These are phyloP conservation scores for Pelagomonas calceolata DNA, from an alignment of 108 stramenopile genomes.

Conservation along the genomic window DNA sequence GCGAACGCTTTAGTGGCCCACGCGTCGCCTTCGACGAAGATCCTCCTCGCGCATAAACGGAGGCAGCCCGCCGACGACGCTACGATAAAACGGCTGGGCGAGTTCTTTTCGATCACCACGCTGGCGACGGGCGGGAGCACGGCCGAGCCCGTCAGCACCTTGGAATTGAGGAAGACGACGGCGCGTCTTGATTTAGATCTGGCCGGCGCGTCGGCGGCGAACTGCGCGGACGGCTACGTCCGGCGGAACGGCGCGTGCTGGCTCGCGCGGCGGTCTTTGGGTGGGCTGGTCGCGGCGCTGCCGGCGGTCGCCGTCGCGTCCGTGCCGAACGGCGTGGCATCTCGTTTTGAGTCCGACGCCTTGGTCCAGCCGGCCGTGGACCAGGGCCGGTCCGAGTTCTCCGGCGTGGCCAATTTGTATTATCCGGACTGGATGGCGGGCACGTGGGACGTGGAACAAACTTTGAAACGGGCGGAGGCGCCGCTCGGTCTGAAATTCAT, in stretches of 20 bases:
- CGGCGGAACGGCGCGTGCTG: not conserved
- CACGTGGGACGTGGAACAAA: constrained; percentile 62
- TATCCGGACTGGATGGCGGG: constrained; percentile 54
- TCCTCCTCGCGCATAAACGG: not conserved
- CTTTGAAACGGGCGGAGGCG: constrained; percentile 40
- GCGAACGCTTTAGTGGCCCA: not conserved
- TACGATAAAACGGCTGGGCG: not conserved
- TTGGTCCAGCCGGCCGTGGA: too few species aligned
- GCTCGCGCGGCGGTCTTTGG: not conserved
- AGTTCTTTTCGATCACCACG: not conserved
- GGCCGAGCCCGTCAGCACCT: not conserved
- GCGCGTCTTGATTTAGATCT: not conserved
- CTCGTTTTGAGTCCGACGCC: too few species aligned
- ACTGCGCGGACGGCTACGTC: not conserved
- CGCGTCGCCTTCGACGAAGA: not conserved
- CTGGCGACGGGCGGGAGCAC: not conserved
- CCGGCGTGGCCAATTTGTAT: not conserved
- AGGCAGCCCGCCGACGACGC: not conserved
- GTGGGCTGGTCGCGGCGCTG: too few species aligned
- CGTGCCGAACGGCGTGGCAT: too few species aligned
- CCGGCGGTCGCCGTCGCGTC: too few species aligned
- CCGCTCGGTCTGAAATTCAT: constrained; percentile 59
- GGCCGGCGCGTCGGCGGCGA: not conserved
- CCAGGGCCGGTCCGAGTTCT: too few species aligned
- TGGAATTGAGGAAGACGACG: not conserved